phyloP scores from a whole-genome alignment of 2,329 filamentous ascomycete genomes.

The Neofusicoccum sp. region DNA sequence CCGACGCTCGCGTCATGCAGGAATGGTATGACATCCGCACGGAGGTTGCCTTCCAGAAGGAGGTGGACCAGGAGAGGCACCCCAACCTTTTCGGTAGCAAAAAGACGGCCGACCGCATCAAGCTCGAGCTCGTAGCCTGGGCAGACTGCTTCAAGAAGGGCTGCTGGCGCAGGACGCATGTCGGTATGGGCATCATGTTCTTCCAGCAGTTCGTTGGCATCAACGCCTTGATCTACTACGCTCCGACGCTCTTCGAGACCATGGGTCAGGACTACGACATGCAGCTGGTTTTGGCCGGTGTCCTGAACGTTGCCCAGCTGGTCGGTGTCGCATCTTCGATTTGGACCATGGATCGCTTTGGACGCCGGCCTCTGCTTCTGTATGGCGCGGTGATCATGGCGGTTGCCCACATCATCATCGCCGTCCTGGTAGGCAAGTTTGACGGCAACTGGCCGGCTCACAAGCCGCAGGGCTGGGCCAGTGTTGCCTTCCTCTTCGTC shows the following conservation, averaged over 20 bases:
- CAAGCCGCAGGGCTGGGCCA: conserved; percentile 55
- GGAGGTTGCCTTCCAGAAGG: conserved; percentile 57
- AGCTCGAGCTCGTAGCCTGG: conserved; percentile 52
- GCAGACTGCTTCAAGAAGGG: conserved; percentile 51
- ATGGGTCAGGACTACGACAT: conserved; percentile 42
- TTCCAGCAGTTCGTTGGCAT: conserved; percentile 50
- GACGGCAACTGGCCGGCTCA: conserved; percentile 55
- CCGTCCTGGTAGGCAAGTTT: conserved; percentile 57
- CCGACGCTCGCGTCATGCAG: conserved; percentile 53
- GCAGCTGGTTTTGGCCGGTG: conserved; percentile 42
- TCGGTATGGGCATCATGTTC: conserved; percentile 47
- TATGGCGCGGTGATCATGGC: conserved; percentile 51
- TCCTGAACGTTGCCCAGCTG: conserved; percentile 48
- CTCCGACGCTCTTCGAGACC: conserved; percentile 47
- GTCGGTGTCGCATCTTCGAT: conserved; percentile 44
- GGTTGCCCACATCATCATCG: conserved; percentile 53
- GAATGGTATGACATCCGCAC: conserved; percentile 58
- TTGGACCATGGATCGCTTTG: conserved; percentile 49
- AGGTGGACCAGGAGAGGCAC: conserved; percentile 44
- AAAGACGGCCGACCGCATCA: conserved; percentile 35
- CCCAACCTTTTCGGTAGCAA: conserved; percentile 35
- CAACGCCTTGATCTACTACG: conserved; percentile 55
- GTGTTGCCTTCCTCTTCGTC: conserved; percentile 62
- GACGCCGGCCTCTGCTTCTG: conserved; percentile 44
- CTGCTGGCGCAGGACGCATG: conserved; percentile 46